Base-by-base conservation (phyloP, 139 green algal genomes). In the Deuterostichococcus epilithicus region DNA sequence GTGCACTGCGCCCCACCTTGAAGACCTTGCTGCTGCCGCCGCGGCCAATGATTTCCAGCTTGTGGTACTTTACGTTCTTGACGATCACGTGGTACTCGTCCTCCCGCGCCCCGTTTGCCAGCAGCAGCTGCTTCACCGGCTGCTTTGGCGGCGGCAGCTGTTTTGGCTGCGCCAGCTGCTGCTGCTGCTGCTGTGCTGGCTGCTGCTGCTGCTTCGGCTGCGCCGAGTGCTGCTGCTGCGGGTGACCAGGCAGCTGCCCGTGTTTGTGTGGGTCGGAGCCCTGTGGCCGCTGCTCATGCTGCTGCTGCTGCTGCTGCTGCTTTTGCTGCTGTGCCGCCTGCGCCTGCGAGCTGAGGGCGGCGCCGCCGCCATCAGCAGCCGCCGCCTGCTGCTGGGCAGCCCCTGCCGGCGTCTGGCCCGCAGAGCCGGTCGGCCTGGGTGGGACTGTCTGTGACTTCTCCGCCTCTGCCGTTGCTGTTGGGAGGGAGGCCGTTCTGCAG, bases 21-120 rank as follows among this genome's bases (percentile, higher is more conserved):
- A 91, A 97, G 1, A 97, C 95, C 82, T 98, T 98, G 88, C 88
- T 95, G 85, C 83, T 94, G 81, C 95, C 95, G 3, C 95, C 95
- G 26, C 92, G 85, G 0, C 95, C 95, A 25, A 98, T 89, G 68
- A 92, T 94, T 83, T 98, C 91, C 68, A 99, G 89, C 86, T 98
- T 98, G 75, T 90, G 90, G 84, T 98, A 98, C 4, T 79, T 69
- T 5, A 90, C 88, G 38, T 84, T 84, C 28, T 91, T 87, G 47
- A 98, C 92, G 28, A 90, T 86, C 42, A 98, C 89, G 32, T 77
- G 90, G 60, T 93, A 89, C 47, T 91, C 90, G 74, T 96, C 92
- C 74, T 97, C 93, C 1, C 85, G 72, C 28, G 87, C 37, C 76
- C 86, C 44, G 76, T 82, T 76, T 26, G 33, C 39, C 65, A 86